Conservation (phyloP, 148 eudicot genomes). For the Rheum nobile region DNA sequence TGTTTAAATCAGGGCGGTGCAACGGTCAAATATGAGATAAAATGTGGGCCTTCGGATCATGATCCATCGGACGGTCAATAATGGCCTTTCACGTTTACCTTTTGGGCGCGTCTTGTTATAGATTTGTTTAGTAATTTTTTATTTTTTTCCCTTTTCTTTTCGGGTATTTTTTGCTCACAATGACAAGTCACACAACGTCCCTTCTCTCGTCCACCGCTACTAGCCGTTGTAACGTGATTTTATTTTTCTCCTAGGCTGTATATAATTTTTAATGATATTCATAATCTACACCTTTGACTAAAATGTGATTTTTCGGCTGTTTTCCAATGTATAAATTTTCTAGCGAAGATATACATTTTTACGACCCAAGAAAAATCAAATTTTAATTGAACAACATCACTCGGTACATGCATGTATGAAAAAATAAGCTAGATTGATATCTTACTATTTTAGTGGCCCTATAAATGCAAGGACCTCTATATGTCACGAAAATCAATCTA, state of each 20-base stretch:
- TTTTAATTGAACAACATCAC: too few species aligned
- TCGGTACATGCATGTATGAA: neutral
- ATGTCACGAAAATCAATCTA: too few species aligned
- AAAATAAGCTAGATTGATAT: neutral
- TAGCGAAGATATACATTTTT: too few species aligned
- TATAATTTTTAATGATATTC: too few species aligned
- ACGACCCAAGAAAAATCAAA: too few species aligned
- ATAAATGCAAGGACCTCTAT: neutral
- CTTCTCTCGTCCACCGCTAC: neutral
- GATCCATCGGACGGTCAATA: neutral
- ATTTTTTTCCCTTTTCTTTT: neutral
- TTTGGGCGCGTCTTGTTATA: slow-evolving; percentile 10
- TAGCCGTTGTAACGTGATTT: neutral
- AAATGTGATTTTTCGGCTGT: too few species aligned
- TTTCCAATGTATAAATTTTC: too few species aligned
- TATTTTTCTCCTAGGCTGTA: too few species aligned
- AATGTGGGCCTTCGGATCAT: neutral
- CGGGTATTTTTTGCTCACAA: neutral
- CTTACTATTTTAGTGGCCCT: neutral
- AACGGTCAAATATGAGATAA: slow-evolving; percentile 10
- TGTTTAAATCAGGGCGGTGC: neutral
- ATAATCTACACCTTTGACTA: too few species aligned
- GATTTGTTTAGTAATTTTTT: neutral
- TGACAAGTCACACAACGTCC: neutral
- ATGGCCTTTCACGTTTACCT: neutral